Base-by-base conservation (phyloP, 192 early-diverging fungal species). In the Backusella westeae region DNA sequence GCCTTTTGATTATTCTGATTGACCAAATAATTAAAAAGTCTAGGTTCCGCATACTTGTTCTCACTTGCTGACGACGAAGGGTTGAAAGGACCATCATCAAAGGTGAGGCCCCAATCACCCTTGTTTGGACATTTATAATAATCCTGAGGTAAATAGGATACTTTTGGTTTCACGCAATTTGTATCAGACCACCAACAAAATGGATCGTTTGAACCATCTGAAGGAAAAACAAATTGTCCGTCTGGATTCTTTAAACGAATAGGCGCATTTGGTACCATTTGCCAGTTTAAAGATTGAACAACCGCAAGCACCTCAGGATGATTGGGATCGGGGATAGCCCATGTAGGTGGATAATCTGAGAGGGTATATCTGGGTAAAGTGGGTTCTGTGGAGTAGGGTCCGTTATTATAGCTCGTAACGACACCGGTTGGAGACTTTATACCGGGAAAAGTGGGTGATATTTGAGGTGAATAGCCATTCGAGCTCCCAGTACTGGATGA, bases 301-400 rank as follows among this genome's bases (percentile, higher is more conserved):
- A 36, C 35, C 1, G 79, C 42, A 21, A 65, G 3, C 9, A 81
- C 68, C 19, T 77, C 79, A 0, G 77, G 79, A 12, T 79, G 73
- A 38, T 83, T 59, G 14, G 80, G 67, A 35, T 79, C 78, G 21
- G 83, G 83, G 17, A 74, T 68, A 7, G 15, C 41, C 74, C 74
- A 75, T 36, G 23, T 21, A 8, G 65, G 34, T 8, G 83, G 83
- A 44, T 78, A 84, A 6, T 41, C 46, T 19, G 74, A 63, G 6
- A 71, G 17, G 10, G 56, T 63, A 29, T 63, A 63, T 63, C 56
- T 63, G n/a, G 56, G 56, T 63, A 63, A 63, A 29, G 56, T 63
- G 56, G 56, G 21, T 23, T 63, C 56, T 26, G 56, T 63, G 29
- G 56, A 63, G 9, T 63, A 63, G 0, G 56, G 56, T 0, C 56